Evolutionary conservation across 345 rosid genomes (phyloP), one percentile per base, ranked within the genome.

Genomic region (Gossypium australe): DNA sequence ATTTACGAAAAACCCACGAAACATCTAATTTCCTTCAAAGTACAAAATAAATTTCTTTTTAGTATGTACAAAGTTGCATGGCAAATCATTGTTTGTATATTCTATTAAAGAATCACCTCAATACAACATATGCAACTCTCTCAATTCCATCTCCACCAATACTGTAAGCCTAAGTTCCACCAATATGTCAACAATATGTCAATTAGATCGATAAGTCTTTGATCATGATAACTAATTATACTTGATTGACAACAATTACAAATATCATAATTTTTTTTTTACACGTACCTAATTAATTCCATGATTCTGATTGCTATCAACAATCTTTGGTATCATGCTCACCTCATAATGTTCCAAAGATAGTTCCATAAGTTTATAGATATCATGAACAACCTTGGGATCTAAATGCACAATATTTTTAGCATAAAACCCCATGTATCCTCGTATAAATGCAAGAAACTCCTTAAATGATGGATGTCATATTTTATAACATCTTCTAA

Each of bases 71-170:
- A 38, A 71, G 13, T 11, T 1, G 11, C 27, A 56, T 25, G 53
- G 27, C 6, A 57, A 29, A 61, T 64, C 24, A 27, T 3, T 53
- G 14, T 27, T 20, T 17, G 9, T 17, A 74, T 53, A n/a, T 52
- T 41, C 29, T 11, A 59, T 12, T 5, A 4, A 52, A 72, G 11
- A 72, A 52, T 67, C 71, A 87, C 93, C 83, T 92, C 86, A 77
- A 92, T 78, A 92, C 90, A 27, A 59, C 86, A 29, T 95, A 81
- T 64, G 91, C 94, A 43, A 96, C 97, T 73, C 81, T 87, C 60
- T 84, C 92, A 71, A 92, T 77, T 78, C 97, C 97, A 80, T 92
- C 97, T 48, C 97, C 97, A 22, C 97, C 94, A 24, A 92, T 89
- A 55, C 90, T 89, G 83, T 86, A 92, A 73, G 90, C 93, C 94